Evolutionary conservation across 495 filamentous ascomycete genomes (phyloP).

Genomic region (Haplographium delicatum): DNA sequence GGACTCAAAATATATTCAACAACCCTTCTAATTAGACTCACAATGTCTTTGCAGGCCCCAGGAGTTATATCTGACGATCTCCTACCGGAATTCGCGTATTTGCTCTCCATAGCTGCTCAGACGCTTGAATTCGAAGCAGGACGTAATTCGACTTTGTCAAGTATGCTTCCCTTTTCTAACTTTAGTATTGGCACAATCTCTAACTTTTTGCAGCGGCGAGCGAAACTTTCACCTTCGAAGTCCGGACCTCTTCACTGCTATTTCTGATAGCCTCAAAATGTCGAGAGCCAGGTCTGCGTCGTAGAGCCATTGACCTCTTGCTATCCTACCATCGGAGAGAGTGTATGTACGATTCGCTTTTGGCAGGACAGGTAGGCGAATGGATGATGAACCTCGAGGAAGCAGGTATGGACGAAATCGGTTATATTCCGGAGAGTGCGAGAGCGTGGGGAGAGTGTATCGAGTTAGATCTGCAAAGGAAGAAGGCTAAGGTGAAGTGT

Average conservation of each 20-base stretch:
- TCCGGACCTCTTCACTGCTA: slow-evolving; percentile 11
- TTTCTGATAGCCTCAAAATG: slow-evolving; percentile 19
- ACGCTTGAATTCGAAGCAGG: slow-evolving; percentile 5
- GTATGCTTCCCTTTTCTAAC: neutral
- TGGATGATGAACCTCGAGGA: slow-evolving; percentile 20
- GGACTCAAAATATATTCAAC: slow-evolving; percentile 9
- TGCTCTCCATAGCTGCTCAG: neutral
- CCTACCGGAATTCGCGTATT: slow-evolving; percentile 12
- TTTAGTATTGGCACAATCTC: neutral
- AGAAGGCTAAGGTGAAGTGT: slow-evolving; percentile 2
- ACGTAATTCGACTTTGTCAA: neutral
- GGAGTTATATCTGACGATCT: slow-evolving; percentile 4
- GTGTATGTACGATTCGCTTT: slow-evolving; percentile 36
- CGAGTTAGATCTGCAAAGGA: slow-evolving; percentile 9
- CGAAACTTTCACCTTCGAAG: slow-evolving; percentile 17
- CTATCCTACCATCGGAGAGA: slow-evolving; percentile 35
- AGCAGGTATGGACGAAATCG: slow-evolving; percentile 9
- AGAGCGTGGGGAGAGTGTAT: slow-evolving; percentile 11
- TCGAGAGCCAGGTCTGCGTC: slow-evolving; percentile 9
- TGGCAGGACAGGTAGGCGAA: slow-evolving; percentile 7
- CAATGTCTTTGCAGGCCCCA: slow-evolving; percentile 4
- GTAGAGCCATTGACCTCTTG: slow-evolving; percentile 19
- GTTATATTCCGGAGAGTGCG: slow-evolving; percentile 10
- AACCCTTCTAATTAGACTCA: slow-evolving; percentile 2
- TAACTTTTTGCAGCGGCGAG: neutral